These are phyloP conservation scores for Saccharum officinarum DNA, from an alignment of 176 grass and related monocot genomes.

Conservation along the genomic window DNA sequence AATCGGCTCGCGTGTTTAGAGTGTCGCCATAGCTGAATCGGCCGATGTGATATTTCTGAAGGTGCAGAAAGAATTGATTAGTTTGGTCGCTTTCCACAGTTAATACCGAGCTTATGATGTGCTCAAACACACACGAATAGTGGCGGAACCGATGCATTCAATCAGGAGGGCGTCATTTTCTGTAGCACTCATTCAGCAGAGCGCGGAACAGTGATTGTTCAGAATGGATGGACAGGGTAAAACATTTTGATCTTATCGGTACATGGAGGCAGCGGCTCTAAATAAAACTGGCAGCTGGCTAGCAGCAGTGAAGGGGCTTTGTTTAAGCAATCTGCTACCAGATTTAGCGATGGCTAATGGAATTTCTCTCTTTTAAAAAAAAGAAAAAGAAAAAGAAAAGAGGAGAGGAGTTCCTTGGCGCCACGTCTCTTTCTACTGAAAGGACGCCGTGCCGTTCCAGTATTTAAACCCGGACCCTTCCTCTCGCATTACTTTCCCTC, in stretches of 20 bases:
- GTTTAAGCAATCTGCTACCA: not conserved
- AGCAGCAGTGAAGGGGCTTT: not conserved
- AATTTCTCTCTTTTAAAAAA: not conserved
- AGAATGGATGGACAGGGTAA: not conserved
- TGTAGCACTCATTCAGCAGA: not conserved
- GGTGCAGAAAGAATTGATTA: not conserved
- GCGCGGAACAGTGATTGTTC: not conserved
- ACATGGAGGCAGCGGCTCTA: not conserved
- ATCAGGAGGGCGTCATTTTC: not conserved
- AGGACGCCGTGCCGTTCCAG: conserved; percentile 30
- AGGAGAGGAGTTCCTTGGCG: conserved; percentile 31
- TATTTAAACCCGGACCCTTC: conserved; percentile 42
- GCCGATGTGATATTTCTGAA: not conserved
- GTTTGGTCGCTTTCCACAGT: not conserved
- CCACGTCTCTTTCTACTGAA: conserved; percentile 61
- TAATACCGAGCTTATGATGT: not conserved
- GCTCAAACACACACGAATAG: not conserved
- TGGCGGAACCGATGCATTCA: not conserved
- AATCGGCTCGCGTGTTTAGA: too few relatives aligned
- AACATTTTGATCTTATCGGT: not conserved
- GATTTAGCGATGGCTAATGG: not conserved
- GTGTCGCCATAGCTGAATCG: not conserved
- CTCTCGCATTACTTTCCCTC: conserved; percentile 33
- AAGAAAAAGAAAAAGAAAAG: not conserved
- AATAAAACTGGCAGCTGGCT: not conserved